These are phyloP conservation scores for Neurospora intermedia DNA, from an alignment of 495 filamentous ascomycete species.

Conservation along the genomic window DNA sequence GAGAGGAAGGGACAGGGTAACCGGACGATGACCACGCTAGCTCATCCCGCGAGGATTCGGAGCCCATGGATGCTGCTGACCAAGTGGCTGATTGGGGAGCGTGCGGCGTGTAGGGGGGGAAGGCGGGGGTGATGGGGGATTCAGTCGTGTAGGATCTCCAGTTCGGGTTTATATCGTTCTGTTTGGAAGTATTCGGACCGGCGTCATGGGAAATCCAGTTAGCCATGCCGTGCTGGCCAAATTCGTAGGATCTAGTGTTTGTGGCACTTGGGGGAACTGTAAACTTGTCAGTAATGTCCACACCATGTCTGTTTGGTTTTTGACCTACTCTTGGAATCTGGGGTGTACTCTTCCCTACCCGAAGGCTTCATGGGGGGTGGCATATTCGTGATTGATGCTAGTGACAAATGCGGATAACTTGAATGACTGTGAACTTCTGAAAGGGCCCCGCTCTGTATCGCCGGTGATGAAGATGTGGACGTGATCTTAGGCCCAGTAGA, in stretches of 20 bases:
- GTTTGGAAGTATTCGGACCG: conserved; percentile 23
- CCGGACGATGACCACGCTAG: conserved; percentile 23
- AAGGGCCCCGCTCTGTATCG: conserved; percentile 32
- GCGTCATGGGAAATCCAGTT: conserved; percentile 35
- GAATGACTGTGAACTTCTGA: conserved; percentile 32
- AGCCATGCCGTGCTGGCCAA: conserved; percentile 29
- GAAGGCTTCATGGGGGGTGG: conserved; percentile 33
- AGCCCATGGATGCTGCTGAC: conserved; percentile 22
- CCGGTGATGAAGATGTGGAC: conserved; percentile 41
- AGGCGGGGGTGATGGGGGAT: conserved; percentile 29
- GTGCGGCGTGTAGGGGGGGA: conserved; percentile 31
- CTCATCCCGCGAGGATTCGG: conserved; percentile 24
- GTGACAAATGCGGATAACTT: conserved; percentile 34
- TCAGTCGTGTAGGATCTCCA: conserved; percentile 32
- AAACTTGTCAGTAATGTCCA: conserved; percentile 18
- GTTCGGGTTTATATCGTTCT: conserved; percentile 22
- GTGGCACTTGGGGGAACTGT: conserved; percentile 27
- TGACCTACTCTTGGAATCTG: conserved; percentile 32
- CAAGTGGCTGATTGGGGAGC: conserved; percentile 30
- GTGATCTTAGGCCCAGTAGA: conserved; percentile 28
- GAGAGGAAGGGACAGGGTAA: conserved; percentile 28
- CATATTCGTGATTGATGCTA: conserved; percentile 40
- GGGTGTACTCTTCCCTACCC: conserved; percentile 26
- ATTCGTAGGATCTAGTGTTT: conserved; percentile 24
- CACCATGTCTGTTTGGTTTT: neutral